phyloP scores from a whole-genome alignment of 1,139 yeast species.

The Geotrichum cucujoidarum region DNA sequence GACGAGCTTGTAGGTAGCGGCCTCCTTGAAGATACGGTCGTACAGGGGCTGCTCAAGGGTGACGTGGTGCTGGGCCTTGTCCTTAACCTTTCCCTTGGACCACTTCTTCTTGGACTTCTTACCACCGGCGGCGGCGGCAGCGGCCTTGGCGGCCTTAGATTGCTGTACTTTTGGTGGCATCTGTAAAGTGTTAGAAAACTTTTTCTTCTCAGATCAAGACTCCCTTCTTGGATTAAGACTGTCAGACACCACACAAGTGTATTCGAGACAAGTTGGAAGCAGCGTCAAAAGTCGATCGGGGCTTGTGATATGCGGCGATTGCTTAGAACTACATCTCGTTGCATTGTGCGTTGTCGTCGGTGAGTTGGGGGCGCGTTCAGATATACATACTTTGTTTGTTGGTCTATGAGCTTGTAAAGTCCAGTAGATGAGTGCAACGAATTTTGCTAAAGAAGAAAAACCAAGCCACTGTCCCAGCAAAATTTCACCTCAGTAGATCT shows the following conservation, averaged over 20 bases:
- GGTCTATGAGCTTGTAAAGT: conserved; percentile 6
- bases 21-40: conserved; percentile 99
- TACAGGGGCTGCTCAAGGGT: conserved; percentile 96
- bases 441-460: conserved; percentile 2
- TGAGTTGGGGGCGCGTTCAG: background rate
- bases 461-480: background rate
- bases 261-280: too few relatives aligned
- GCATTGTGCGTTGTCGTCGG: background rate
- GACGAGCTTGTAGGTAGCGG: conserved; percentile 97
- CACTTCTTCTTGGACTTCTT: conserved; percentile 99
- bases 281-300: too few relatives aligned
- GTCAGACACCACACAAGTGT: too few relatives aligned
- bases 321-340: background rate
- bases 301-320: too few relatives aligned
- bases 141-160: conserved; percentile 99
- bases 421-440: conserved; percentile 6
- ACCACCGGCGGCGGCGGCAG: conserved; percentile 99
- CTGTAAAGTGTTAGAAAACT: conserved; percentile 30
- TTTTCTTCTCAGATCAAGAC: too few relatives aligned
- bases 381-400: conserved; percentile 8
- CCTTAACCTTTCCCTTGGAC: conserved; percentile 99
- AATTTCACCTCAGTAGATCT: background rate
- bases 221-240: too few relatives aligned
- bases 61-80: conserved; percentile 98
- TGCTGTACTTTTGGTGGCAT: conserved; percentile 99